phyloP scores from a whole-genome alignment of 164 flowering plant genomes.

The Umbilicus rupestris region DNA sequence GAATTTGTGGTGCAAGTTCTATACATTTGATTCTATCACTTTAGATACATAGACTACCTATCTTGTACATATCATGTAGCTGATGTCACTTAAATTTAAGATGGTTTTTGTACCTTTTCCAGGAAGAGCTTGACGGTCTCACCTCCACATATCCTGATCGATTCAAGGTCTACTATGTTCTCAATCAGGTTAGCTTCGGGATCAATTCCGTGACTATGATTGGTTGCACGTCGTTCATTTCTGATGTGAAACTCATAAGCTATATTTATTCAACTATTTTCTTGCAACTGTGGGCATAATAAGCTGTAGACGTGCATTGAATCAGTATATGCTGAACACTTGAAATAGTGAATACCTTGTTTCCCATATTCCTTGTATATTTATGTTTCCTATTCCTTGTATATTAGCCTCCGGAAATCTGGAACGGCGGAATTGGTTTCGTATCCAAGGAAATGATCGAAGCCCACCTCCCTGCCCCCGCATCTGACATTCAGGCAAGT shows the following conservation, averaged over 20 bases:
- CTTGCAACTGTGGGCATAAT: no score
- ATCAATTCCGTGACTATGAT: not conserved
- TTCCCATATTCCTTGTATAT: not conserved
- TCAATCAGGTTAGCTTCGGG: conserved; percentile 62
- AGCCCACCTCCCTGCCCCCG: conserved; percentile 58
- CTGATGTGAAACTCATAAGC: not conserved
- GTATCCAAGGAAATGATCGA: conserved; percentile 75
- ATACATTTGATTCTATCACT: not conserved
- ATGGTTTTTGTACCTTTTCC: conserved; percentile 18
- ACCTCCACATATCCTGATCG: conserved; percentile 49
- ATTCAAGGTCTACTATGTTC: conserved; percentile 72
- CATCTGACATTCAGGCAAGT: conserved; percentile 45
- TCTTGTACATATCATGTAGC: not conserved
- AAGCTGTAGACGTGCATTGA: no score
- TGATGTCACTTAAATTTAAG: not conserved
- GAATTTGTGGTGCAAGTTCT: not conserved
- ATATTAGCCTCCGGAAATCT: conserved; percentile 60
- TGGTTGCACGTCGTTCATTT: not conserved
- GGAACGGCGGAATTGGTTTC: conserved; percentile 70
- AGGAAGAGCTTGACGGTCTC: conserved; percentile 83
- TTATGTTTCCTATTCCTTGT: not conserved
- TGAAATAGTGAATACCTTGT: not conserved
- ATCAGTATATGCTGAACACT: not conserved
- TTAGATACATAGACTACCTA: not conserved
- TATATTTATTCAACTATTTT: not conserved